Evolutionary conservation across 805 yeast species (phyloP).

Genomic region (Cephaloascus albidus): DNA sequence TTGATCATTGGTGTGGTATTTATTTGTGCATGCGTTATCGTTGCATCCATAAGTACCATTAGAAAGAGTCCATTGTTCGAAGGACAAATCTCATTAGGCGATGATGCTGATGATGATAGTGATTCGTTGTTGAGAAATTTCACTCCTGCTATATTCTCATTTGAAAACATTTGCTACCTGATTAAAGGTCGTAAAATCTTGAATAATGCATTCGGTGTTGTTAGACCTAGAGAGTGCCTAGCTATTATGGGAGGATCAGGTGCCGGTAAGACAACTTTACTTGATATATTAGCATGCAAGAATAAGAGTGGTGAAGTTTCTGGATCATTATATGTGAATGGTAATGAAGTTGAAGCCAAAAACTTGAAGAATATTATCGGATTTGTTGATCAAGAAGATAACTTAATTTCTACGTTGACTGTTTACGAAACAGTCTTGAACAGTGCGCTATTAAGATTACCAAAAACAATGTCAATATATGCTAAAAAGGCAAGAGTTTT

Average conservation of each 20-base stretch:
- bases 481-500: conserved; percentile 73
- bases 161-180: conserved; percentile 60
- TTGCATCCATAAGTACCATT: conserved; percentile 36
- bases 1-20: conserved; percentile 33
- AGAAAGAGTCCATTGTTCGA: conserved; percentile 56
- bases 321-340: conserved; percentile 75
- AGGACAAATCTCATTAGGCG: conserved; percentile 12
- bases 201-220: conserved; percentile 61
- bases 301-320: conserved; percentile 62
- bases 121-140: conserved; percentile 43
- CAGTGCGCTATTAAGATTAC: conserved; percentile 83
- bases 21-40: conserved; percentile 30
- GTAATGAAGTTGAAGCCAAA: conserved; percentile 27
- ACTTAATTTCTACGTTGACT: conserved; percentile 81
- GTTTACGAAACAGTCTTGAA: conserved; percentile 93
- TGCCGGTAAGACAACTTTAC: conserved; percentile 91
- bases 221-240: conserved; percentile 77
- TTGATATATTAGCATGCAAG: conserved; percentile 87
- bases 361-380: conserved; percentile 44
- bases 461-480: conserved; percentile 63
- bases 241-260: conserved; percentile 99
- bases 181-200: conserved; percentile 48
- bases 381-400: conserved; percentile 95
- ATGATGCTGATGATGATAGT: conserved; percentile 23
- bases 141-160: conserved; percentile 65